These are phyloP conservation scores for Phytophthora colocasiae DNA, from an alignment of 352 stramenopile genomes.

Conservation along the genomic window DNA sequence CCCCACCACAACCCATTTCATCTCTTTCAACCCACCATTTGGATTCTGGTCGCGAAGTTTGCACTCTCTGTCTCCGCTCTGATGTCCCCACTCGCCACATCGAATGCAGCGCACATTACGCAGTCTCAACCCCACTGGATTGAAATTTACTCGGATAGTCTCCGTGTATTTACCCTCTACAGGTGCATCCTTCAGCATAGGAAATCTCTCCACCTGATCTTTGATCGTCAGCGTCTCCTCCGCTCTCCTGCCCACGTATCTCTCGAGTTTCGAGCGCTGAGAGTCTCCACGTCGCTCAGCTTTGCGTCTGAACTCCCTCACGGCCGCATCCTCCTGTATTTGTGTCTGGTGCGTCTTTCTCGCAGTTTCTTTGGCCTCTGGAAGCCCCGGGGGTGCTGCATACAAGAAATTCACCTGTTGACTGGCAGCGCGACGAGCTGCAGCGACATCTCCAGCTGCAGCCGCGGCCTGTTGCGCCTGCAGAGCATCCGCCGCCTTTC, in stretches of 20 bases:
- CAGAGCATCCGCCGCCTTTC: conserved; percentile 58
- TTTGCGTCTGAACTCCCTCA: conserved; percentile 68
- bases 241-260: conserved; percentile 70
- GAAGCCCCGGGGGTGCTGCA: conserved; percentile 68
- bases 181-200: conserved; percentile 89
- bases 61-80: conserved; percentile 87
- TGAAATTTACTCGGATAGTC: conserved; percentile 88
- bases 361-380: conserved; percentile 40
- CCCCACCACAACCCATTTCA: not conserved
- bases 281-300: conserved; percentile 50
- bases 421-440: conserved; percentile 43
- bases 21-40: conserved; percentile 45
- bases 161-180: conserved; percentile 87
- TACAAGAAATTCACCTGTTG: conserved; percentile 85
- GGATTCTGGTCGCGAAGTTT: conserved; percentile 76
- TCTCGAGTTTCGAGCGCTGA: conserved; percentile 66
- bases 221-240: conserved; percentile 83
- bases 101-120: conserved; percentile 88
- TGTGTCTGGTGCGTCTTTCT: conserved; percentile 47
- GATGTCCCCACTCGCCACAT: conserved; percentile 85
- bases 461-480: conserved; percentile 70
- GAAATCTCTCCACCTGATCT: conserved; percentile 88
- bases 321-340: conserved; percentile 63
- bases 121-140: conserved; percentile 82
- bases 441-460: conserved; percentile 58